Conservation (phyloP, 768 basidiomycete species). For the Tremella mesenterica region DNA sequence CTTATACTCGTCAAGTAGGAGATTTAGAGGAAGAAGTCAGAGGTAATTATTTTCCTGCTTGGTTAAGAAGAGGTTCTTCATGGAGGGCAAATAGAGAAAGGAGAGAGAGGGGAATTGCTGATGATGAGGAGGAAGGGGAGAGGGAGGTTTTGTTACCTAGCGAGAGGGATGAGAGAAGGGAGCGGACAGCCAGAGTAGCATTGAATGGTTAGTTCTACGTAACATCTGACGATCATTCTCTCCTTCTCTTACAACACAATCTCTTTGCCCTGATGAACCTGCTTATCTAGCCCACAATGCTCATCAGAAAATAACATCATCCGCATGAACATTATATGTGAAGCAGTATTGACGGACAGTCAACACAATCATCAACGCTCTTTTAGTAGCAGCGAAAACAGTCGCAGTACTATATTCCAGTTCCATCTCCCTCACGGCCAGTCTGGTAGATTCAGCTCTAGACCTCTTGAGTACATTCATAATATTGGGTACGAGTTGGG, state of each 20-base stretch:
- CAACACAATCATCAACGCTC: constrained; percentile 42
- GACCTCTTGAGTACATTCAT: constrained; percentile 47
- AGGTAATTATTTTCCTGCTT: not conserved
- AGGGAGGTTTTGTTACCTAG: constrained; percentile 15
- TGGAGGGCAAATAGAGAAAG: not conserved
- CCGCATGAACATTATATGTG: not conserved
- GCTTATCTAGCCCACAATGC: too few species aligned
- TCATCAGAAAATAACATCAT: not conserved
- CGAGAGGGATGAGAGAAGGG: constrained; percentile 31
- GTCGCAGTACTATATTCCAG: constrained; percentile 46
- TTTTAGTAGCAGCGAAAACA: constrained; percentile 45
- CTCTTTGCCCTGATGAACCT: too few species aligned
- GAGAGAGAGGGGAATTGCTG: constrained; percentile 1
- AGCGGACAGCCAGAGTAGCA: constrained; percentile 32
- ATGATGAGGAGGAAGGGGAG: constrained; percentile 18
- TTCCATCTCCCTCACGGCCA: constrained; percentile 47
- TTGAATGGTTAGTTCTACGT: constrained; percentile 37
- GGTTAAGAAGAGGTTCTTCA: constrained; percentile 2
- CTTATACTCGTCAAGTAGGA: not conserved
- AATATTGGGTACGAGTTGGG: constrained; percentile 44
- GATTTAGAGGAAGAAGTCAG: not conserved
- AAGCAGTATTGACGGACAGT: constrained; percentile 16
- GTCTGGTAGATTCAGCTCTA: constrained; percentile 46
- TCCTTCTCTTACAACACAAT: too few species aligned
- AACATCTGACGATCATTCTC: too few species aligned